phyloP scores from a whole-genome alignment of 2,329 filamentous ascomycete species.

The Elsinoe perseae region DNA sequence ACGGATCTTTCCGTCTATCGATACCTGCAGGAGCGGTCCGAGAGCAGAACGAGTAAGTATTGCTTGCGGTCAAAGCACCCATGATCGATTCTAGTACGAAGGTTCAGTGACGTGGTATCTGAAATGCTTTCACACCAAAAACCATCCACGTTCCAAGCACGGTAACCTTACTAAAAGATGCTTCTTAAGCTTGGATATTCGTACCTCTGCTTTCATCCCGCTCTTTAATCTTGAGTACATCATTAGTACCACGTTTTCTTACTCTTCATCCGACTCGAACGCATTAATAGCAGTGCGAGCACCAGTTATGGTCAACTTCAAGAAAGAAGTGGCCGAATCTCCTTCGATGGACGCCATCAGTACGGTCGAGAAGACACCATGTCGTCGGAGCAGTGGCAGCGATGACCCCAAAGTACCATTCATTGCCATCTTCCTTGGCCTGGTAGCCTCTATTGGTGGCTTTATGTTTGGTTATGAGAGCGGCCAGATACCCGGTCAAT shows the following conservation, averaged over 20 bases:
- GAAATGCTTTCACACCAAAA: too few relatives aligned
- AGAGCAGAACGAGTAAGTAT: not conserved
- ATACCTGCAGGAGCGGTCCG: conserved; percentile 1
- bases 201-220: too few relatives aligned
- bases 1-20: not conserved
- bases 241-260: too few relatives aligned
- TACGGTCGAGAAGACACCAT: conserved; percentile 26
- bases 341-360: conserved; percentile 20
- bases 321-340: not conserved
- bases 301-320: not conserved
- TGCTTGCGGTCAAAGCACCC: not conserved
- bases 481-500: conserved; percentile 47
- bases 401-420: conserved; percentile 27
- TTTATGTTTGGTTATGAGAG: conserved; percentile 59
- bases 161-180: too few relatives aligned
- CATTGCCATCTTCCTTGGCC: conserved; percentile 45
- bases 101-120: too few relatives aligned
- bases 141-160: too few relatives aligned
- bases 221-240: too few relatives aligned
- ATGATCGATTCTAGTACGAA: not conserved
- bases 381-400: conserved; percentile 18
- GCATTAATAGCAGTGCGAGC: not conserved
- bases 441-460: conserved; percentile 51
- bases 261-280: not conserved
- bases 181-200: too few relatives aligned